A percentile compares a stretch with the other conserved stretches of the same genome.
Conservation (phyloP, 2,329 filamentous ascomycete genomes). For the Colletotrichum higginsianum region DNA sequence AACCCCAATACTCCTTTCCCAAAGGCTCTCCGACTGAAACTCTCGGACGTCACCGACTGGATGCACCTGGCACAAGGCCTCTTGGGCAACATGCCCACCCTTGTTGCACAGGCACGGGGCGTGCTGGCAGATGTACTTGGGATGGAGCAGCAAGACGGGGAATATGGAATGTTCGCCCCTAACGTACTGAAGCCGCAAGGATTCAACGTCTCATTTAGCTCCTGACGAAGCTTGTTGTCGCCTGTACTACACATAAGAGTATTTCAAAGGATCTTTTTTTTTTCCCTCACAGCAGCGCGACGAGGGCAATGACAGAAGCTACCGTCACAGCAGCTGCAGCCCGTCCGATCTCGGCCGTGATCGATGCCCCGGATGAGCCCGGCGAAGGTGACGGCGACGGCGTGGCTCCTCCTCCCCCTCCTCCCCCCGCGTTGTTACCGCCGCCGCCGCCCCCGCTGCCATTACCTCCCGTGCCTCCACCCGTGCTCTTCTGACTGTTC, state of each 20-base stretch:
- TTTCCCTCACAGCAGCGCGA: slow-evolving; percentile 10
- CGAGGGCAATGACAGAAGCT: slow-evolving; percentile 18
- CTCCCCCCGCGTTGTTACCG: background rate
- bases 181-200: slow-evolving; percentile 29
- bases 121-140: slow-evolving; percentile 28
- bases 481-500: slow-evolving; percentile 15
- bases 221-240: background rate
- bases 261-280: no score
- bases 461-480: background rate
- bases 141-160: slow-evolving; percentile 1
- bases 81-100: slow-evolving; percentile 22
- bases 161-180: slow-evolving; percentile 23
- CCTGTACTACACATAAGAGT: no score
- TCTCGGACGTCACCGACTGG: slow-evolving; percentile 35
- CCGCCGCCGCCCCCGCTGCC: background rate
- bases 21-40: slow-evolving; percentile 25
- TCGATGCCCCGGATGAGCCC: slow-evolving; percentile 1
- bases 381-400: background rate
- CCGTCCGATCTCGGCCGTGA: background rate
- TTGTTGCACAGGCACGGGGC: slow-evolving; percentile 15
- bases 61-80: slow-evolving; percentile 34
- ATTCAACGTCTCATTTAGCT: slow-evolving; percentile 13
- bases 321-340: slow-evolving; percentile 18
- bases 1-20: background rate
- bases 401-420: slow-evolving; percentile 1